Base-by-base conservation (phyloP, 2,329 filamentous ascomycete species). In the Pestalotiopsis sp. region DNA sequence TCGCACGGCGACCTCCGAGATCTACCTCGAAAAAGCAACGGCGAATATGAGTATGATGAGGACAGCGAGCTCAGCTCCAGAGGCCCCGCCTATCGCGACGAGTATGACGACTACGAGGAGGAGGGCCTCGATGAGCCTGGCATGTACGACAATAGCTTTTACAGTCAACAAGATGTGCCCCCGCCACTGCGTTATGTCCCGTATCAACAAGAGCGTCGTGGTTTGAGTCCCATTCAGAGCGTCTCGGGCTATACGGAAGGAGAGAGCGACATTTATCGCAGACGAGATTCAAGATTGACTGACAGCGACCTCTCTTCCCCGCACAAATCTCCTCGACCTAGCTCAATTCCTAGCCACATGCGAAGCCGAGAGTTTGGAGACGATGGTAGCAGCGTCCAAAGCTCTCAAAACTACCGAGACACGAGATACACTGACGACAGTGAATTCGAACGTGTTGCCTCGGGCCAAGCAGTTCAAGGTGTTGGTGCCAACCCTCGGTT, bases 141-240 rank as follows among this genome's bases (percentile, higher is more conserved):
- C 57, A 73, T 77, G 71, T 78, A 81, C 60, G 82, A 84, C 74
- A 75, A n/a, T 75, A 75, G 74, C 78, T 88, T 86, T 71, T 88
- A 87, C 72, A 84, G 81, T 71, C 84, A 84, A 3, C 89, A 91
- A 72, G 87, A 91, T 69, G 89, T 91, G 2, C 88, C 89, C 2
- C 86, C 88, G 3, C 88, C 88, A 17, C 79, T 90, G 35, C 88
- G 87, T 71, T 92, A 91, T 72, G 84, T 90, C n/a, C 88, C 91
- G 1, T 91, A 92, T 70, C 86, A 90, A 73, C 85, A 89, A 11
- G 88, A 91, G 72, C 86, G 88, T 65, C 91, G 92, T 56, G 91
- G 90, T 11, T 81, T 97, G 62, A 98, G 94, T 76, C 95, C 95
- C 0, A 94, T 97, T 68, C 94, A 96, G 72, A 98, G 94, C 74